Evolutionary conservation across 1,139 yeast genomes (phyloP).

Genomic region (Candida labiduridarum): DNA sequence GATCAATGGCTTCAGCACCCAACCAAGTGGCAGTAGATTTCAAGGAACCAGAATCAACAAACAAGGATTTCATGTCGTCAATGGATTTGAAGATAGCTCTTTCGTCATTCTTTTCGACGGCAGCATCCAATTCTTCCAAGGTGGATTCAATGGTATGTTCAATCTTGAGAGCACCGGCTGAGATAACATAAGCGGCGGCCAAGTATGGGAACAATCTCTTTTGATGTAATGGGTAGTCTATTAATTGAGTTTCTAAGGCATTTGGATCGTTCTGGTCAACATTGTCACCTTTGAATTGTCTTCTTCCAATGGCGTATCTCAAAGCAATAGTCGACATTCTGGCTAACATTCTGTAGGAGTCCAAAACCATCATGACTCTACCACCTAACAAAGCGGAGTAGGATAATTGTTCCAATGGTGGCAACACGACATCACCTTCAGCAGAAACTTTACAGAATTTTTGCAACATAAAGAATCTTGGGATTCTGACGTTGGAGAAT

Average conservation of each 20-base stretch:
- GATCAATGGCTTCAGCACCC: constrained; percentile 48
- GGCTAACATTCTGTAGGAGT: constrained; percentile 46
- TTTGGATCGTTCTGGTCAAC: constrained; percentile 23
- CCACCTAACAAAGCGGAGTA: constrained; percentile 51
- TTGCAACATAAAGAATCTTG: constrained; percentile 51
- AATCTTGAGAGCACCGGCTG: constrained; percentile 43
- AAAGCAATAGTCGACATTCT: constrained; percentile 47
- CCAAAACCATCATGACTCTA: constrained; percentile 48
- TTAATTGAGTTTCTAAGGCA: constrained; percentile 41
- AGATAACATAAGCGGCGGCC: constrained; percentile 45
- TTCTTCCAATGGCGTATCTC: constrained; percentile 49
- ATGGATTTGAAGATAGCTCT: constrained; percentile 39
- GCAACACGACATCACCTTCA: constrained; percentile 44
- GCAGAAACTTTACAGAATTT: constrained; percentile 47
- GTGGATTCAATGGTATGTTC: constrained; percentile 34
- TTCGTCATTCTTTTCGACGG: constrained; percentile 39
- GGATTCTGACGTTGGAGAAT: constrained; percentile 47
- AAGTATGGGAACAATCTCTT: constrained; percentile 47
- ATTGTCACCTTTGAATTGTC: constrained; percentile 41
- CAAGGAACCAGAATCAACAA: constrained; percentile 51
- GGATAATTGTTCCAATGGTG: constrained; percentile 50
- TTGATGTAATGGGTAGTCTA: constrained; percentile 53
- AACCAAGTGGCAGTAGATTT: constrained; percentile 53
- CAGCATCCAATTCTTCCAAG: constrained; percentile 35
- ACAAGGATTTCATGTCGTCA: constrained; percentile 45